Evolutionary conservation across 306 rosid species (phyloP), one percentile per base, ranked within the genome.

Genomic region (Vicia faba): DNA sequence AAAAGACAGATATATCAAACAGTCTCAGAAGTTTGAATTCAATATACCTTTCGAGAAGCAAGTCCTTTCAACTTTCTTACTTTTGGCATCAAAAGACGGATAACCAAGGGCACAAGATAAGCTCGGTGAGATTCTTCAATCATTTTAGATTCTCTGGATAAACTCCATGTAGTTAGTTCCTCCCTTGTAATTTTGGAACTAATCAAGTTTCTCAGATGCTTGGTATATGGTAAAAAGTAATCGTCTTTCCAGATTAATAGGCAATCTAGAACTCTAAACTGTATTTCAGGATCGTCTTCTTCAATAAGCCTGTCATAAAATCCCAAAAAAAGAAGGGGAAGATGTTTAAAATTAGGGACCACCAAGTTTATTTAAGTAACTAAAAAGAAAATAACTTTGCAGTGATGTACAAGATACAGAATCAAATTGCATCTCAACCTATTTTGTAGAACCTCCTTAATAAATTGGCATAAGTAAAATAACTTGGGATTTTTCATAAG

Each of bases 221-320:
- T 88, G 57, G 66, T 72, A 77, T 89, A 88, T 26, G 86, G 87
- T 29, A 79, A 60, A 75, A 89, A 70, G 84, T 77, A 82, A 65
- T 86, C 86, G 79, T 89, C 96, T 78, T 86, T 83, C 97, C 98
- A 93, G 23, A 73, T 75, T 53, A 86, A 80, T 33, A 93, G 77
- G 82, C 91, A 93, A 66, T 93, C 96, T 62, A 93, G 82, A 81
- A 86, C 98, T 78, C 74, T 80, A 78, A 76, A 66, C 75, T 89
- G 98, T 78, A 89, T 80, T 79, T 93, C 96, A 68, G 87, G 87
- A 82, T 89, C 97, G 82, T 86, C 87, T 68, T 88, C 97, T 73
- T 93, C 98, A 55, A 89, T 73, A 68, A 93, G 87, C 87, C 98
- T 93, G 81, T 50, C 66, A 48, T 74, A 65, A 76, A 74, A 53